These are phyloP conservation scores for Phytopythium cucurbitacearum DNA, from an alignment of 352 stramenopile genomes.

Conservation along the genomic window DNA sequence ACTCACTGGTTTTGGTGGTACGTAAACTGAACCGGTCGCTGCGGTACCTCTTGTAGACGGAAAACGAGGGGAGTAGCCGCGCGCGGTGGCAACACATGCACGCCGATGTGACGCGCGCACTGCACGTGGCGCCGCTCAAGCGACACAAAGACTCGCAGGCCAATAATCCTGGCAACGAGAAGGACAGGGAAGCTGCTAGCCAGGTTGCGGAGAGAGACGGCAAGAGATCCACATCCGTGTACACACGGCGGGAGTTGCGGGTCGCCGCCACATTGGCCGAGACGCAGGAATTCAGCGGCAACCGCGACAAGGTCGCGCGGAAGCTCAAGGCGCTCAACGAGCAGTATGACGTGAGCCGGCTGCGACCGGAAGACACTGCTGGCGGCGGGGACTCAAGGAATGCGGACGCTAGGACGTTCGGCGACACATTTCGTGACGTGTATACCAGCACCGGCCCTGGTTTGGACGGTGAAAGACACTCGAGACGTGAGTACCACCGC, in stretches of 20 bases:
- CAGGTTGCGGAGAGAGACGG: too few relatives aligned
- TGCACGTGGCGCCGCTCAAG: conserved; percentile 25
- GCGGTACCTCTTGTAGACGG: too few relatives aligned
- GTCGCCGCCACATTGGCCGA: conserved; percentile 24
- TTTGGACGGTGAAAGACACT: too few relatives aligned
- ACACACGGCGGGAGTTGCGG: conserved; percentile 28
- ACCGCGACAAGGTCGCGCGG: conserved; percentile 56
- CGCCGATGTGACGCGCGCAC: conserved; percentile 58
- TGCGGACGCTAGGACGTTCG: conserved; percentile 67
- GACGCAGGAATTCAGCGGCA: conserved; percentile 49
- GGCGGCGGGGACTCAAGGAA: conserved; percentile 44
- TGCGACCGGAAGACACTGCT: conserved; percentile 22
- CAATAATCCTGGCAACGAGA: too few relatives aligned
- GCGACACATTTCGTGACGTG: conserved; percentile 59
- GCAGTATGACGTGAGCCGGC: conserved; percentile 64
- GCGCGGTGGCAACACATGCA: conserved; percentile 66
- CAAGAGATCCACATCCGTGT: conserved; percentile 1
- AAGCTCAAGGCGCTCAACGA: conserved; percentile 70
- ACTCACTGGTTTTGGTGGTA: too few relatives aligned
- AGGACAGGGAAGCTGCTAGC: too few relatives aligned
- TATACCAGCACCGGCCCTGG: conserved; percentile 34
- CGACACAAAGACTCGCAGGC: conserved; percentile 9
- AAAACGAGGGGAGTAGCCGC: neutral
- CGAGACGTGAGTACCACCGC: conserved; percentile 5
- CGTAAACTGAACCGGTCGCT: too few relatives aligned